These are phyloP conservation scores for Kwoniella shivajii DNA, from an alignment of 1,284 basidiomycete genomes.

Conservation along the genomic window DNA sequence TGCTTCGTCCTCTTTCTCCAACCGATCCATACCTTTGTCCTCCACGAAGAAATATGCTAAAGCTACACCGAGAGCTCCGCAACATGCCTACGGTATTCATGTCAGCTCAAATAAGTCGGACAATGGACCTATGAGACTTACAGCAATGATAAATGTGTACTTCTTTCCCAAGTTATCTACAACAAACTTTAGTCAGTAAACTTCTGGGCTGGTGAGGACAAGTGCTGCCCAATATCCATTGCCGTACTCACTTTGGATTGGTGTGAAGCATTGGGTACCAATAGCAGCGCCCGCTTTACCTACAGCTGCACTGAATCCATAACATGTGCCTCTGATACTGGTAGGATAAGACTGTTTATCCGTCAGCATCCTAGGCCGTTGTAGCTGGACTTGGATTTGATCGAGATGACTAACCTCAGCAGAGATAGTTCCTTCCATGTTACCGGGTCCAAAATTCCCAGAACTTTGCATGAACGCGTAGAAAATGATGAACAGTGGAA, in stretches of 20 bases:
- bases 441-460: constrained; percentile 74
- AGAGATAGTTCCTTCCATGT: constrained; percentile 66
- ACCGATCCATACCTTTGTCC: constrained; percentile 49
- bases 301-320: constrained; percentile 66
- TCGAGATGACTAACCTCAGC: constrained; percentile 58
- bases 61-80: constrained; percentile 44
- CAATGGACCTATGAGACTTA: neutral
- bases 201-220: no score
- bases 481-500: constrained; percentile 53
- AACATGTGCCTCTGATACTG: constrained; percentile 68
- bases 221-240: no score
- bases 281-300: constrained; percentile 76
- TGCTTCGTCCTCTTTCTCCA: constrained; percentile 50
- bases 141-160: constrained; percentile 46
- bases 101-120: neutral
- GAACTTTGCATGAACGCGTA: constrained; percentile 31
- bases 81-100: constrained; percentile 19
- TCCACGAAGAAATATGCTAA: constrained; percentile 51
- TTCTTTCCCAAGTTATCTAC: constrained; percentile 37
- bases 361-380: no score
- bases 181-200: no score
- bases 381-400: neutral
- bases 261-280: constrained; percentile 74
- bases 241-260: constrained; percentile 61
- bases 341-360: constrained; percentile 65